Conservation (phyloP, 495 filamentous ascomycete species). For the Schizothecium vesticola region DNA sequence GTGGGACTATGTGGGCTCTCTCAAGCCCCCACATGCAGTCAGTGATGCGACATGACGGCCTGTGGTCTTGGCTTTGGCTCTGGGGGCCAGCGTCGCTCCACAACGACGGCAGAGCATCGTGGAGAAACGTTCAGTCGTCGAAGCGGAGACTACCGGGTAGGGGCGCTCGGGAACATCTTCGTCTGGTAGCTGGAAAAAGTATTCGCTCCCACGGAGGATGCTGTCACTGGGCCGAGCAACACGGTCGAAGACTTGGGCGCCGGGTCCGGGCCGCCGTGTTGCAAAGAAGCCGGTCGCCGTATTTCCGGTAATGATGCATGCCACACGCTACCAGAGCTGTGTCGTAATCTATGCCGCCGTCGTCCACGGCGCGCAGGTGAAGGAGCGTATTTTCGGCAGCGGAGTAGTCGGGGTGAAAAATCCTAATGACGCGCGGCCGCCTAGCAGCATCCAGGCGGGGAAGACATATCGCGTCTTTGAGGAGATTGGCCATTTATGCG, state of each 20-base stretch:
- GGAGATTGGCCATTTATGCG: no score
- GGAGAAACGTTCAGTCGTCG: not conserved
- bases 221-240: not conserved
- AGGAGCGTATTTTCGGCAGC: not conserved
- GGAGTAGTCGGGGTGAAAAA: not conserved
- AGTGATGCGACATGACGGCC: not conserved
- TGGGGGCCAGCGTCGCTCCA: not conserved
- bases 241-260: no score
- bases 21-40: slow-evolving; percentile 1
- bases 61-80: no score
- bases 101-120: not conserved
- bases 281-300: not conserved
- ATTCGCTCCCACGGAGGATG: not conserved
- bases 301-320: not conserved
- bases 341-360: not conserved
- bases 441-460: no score
- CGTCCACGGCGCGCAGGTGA: not conserved
- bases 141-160: not conserved
- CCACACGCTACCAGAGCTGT: not conserved
- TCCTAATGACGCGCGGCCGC: not conserved
- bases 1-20: slow-evolving; percentile 7
- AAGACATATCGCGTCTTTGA: no score
- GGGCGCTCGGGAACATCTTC: not conserved
- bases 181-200: not conserved
- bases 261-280: not conserved